These are phyloP conservation scores for Seminavis robusta DNA, from an alignment of 108 stramenopile genomes.

Conservation along the genomic window DNA sequence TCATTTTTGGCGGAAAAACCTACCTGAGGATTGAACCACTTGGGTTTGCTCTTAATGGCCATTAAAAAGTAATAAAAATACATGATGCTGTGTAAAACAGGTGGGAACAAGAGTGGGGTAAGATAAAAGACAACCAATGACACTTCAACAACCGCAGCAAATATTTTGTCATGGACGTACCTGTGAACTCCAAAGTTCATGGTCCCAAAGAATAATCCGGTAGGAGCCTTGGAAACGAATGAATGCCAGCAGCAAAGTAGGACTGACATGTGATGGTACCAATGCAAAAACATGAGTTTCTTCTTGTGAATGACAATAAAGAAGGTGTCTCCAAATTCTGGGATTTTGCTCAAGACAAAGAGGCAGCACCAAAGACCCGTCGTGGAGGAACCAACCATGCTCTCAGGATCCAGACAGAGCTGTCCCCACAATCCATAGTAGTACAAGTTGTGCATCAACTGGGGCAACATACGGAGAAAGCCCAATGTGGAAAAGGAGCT, in stretches of 20 bases:
- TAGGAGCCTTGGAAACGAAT: conserved; percentile 78
- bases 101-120: too few relatives aligned
- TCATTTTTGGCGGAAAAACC: too few relatives aligned
- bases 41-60: conserved; percentile 74
- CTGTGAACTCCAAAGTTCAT: conserved; percentile 99
- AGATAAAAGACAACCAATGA: too few relatives aligned
- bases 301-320: conserved; percentile 97
- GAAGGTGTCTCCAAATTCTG: conserved; percentile 94
- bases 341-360: conserved; percentile 89
- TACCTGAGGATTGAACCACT: conserved; percentile 81
- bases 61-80: conserved; percentile 97
- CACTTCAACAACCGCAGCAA: too few relatives aligned
- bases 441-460: conserved; percentile 79
- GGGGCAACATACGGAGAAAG: conserved; percentile 78
- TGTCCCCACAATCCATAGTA: conserved; percentile 48
- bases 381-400: conserved; percentile 73
- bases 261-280: conserved; percentile 98
- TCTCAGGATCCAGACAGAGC: conserved; percentile 74
- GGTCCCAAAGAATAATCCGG: conserved; percentile 91
- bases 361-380: conserved; percentile 92
- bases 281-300: conserved; percentile 94
- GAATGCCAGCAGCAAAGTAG: conserved; percentile 95
- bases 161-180: too few relatives aligned
- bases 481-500: conserved; percentile 86
- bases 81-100: conserved; percentile 99